Conservation (phyloP, 805 yeast species). For the Monosporozyma siamensis region DNA sequence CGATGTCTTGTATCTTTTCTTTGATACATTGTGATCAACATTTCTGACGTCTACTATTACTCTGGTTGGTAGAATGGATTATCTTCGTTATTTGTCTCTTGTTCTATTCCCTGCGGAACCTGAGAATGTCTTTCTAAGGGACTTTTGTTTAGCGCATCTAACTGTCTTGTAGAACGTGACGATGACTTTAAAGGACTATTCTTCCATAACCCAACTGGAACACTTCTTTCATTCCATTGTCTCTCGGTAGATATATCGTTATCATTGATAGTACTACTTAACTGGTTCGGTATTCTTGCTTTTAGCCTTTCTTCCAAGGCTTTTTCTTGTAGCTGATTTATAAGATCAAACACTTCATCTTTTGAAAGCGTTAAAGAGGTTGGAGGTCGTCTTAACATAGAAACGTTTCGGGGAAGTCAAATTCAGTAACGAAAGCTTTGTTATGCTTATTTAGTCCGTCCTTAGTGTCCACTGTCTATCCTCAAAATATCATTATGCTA, state of each 20-base stretch:
- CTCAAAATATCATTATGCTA: too few species aligned
- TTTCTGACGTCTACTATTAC: background rate
- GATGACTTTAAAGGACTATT: background rate
- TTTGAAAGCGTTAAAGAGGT: background rate
- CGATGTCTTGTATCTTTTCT: too few species aligned
- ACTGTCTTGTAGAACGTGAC: background rate
- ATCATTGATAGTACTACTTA: background rate
- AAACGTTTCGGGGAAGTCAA: too few species aligned
- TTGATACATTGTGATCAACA: too few species aligned
- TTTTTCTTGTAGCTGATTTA: background rate
- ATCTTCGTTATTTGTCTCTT: background rate
- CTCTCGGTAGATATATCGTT: background rate
- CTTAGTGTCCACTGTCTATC: too few species aligned
- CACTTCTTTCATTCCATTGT: background rate
- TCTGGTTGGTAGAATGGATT: background rate
- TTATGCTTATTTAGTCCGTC: too few species aligned
- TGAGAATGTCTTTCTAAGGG: background rate
- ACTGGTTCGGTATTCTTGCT: background rate
- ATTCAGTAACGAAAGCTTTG: too few species aligned
- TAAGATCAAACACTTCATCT: background rate
- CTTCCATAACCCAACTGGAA: background rate
- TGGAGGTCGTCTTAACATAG: background rate
- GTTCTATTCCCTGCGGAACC: background rate
- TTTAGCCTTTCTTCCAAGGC: background rate
- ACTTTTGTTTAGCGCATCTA: background rate